Evolutionary conservation across 306 rosid species (phyloP), one percentile per base, ranked within the genome.

Genomic region (Quercus rubra): DNA sequence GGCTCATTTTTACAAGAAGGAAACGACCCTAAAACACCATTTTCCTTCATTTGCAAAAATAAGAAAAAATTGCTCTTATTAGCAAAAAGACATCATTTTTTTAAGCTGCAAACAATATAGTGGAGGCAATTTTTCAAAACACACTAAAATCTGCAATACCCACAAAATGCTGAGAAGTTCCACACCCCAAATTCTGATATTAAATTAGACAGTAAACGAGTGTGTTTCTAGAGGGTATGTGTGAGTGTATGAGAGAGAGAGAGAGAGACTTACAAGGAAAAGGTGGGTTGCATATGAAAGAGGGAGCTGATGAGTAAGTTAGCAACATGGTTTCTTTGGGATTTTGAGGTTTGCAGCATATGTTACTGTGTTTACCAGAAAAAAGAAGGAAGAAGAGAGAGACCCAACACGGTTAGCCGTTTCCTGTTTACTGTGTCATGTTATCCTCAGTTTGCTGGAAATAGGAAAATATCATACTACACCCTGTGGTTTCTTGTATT

Each of bases 251-350:
- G 23, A 5, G 19, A 4, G 21, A 28, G 30, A 70, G 25, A 80
- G 76, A 81, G 80, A 66, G 78, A 85, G 70, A 62, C 74, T 90
- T 90, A 92, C 97, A 10, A 19, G 80, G 81, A 75, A 86, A 58
- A 76, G 90, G 64, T 2, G 83, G 82, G 73, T 75, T 82, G 74
- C 79, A 61, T 27, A 51, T 38, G 7, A 76, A 67, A 54, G 84
- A 83, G 38, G 77, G 82, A 41, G 80, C 35, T 5, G 91, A 76
- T 5, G 91, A 76, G 75, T 78, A 83, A 84, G 71, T 18, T 23
- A 86, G 59, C 55, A 82, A 51, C 90, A 88, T 87, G 81, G 81
- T 85, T 81, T 82, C 71, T 19, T 19, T 25, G 7, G 28, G 19
- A 15, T 25, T 38, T 52, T 35, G 74, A 59, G 80, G 52, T 67